Evolutionary conservation across 2,329 filamentous ascomycete species (phyloP).

Genomic region (Westerdykella ornata): DNA sequence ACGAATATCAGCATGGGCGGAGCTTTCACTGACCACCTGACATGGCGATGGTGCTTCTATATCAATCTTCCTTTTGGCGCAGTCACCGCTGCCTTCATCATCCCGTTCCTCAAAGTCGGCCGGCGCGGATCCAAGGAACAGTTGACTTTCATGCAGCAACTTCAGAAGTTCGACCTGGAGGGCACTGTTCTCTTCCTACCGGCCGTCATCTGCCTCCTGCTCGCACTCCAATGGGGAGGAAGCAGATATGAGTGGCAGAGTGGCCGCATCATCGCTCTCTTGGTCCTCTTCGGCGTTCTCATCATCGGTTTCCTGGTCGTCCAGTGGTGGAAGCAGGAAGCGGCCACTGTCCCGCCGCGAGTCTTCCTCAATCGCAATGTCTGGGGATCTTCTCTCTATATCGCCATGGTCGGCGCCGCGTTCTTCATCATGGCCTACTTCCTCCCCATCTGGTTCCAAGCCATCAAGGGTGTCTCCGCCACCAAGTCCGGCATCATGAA

Average conservation of each 20-base stretch:
- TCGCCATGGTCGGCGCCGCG: conserved; percentile 37
- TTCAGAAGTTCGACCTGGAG: conserved; percentile 44
- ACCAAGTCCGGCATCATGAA: conserved; percentile 46
- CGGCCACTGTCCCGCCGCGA: conserved; percentile 43
- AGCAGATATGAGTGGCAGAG: conserved; percentile 43
- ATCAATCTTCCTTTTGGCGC: conserved; percentile 50
- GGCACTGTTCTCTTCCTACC: conserved; percentile 42
- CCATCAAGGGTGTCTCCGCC: conserved; percentile 43
- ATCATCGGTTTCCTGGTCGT: conserved; percentile 38
- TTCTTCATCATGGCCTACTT: conserved; percentile 45
- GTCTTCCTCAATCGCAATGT: conserved; percentile 44
- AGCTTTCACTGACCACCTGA: conserved; percentile 41
- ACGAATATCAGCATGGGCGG: conserved; percentile 37
- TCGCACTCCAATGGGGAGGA: conserved; percentile 48
- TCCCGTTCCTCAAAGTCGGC: conserved; percentile 35
- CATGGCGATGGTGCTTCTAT: conserved; percentile 42
- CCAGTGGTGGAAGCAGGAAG: conserved; percentile 41
- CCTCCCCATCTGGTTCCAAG: conserved; percentile 45
- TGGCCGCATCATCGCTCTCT: conserved; percentile 42
- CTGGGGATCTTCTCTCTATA: conserved; percentile 38
- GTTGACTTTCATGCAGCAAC: conserved; percentile 33
- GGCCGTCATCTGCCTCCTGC: conserved; percentile 44
- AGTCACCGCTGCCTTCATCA: conserved; percentile 38
- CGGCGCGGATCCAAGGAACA: conserved; percentile 29
- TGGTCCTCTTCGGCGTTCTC: conserved; percentile 43